Evolutionary conservation across 495 filamentous ascomycete genomes (phyloP), one percentile per base, ranked within the genome.

Genomic region (Trichoderma asperelloides): DNA sequence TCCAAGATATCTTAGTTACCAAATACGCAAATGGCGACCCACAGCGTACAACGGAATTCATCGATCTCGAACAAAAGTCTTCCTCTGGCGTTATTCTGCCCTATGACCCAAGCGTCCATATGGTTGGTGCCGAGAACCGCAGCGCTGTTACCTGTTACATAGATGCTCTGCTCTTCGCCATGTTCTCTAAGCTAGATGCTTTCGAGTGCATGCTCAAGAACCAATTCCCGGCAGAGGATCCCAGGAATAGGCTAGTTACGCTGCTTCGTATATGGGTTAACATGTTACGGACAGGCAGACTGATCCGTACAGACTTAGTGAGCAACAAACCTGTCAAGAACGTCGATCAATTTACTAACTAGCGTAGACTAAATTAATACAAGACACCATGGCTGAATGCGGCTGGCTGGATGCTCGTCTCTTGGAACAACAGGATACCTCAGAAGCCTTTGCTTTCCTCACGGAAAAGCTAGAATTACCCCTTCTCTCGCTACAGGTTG

Each of bases 401-500:
- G 95, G 95, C 27, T 98, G 95, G 95, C 80, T 85, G 72, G 94
- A 96, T 62, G 94, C 93, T 43, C 83, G 83, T 18, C 78, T 83
- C 51, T 72, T 91, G 33, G 82, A 84, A 66, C 95, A 98, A 75
- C 95, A 98, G 72, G 95, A 98, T 76, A 88, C 89, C 2, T 97
- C 95, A 0, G 95, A 98, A 75, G 94, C 93, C 2, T 98, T 97
- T 74, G 89, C 88, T 0, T 97, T 97, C 76, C 91, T 98, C 64
- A 96, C 94, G 2, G 93, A 91, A 65, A 91, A 86, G 45, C 81
- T 98, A 40, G 87, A 96, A 68, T 76, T 98, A 33, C 95, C 95
- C 6, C 85, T 97, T 9, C 85, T 98, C 25, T 92, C 94, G 0
- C 78, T 98, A 21, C 96, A 96, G 70, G 93, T 97, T 82, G 93